phyloP scores from a whole-genome alignment of 192 early-diverging fungal species.

The Allomyces macrogynus region DNA sequence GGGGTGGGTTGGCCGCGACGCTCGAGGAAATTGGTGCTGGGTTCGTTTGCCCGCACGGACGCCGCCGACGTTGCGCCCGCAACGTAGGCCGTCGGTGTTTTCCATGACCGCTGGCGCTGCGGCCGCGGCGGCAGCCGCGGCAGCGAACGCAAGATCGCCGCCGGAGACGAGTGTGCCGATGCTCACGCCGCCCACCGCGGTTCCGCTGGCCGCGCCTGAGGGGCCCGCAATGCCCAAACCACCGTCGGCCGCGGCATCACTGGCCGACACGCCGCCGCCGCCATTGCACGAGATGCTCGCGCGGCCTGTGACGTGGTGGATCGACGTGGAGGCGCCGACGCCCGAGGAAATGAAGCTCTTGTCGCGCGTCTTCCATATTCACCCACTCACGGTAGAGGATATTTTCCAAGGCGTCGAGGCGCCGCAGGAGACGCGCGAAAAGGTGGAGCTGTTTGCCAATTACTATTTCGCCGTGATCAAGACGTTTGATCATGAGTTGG shows the following conservation, averaged over 20 bases:
- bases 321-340: background rate
- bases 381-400: slow-evolving; percentile 78
- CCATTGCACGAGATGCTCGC: background rate
- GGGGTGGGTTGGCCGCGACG: no score
- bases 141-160: background rate
- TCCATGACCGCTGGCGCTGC: no score
- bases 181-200: slow-evolving; percentile 9
- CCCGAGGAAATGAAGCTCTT: background rate
- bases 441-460: slow-evolving; percentile 66
- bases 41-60: slow-evolving; percentile 7
- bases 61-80: no score
- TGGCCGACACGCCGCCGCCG: background rate
- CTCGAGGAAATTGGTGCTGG: slow-evolving; percentile 28
- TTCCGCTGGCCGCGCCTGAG: no score
- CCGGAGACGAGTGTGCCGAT: slow-evolving; percentile 15
- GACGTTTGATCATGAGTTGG: slow-evolving; percentile 18
- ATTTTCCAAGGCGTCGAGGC: slow-evolving; percentile 22
- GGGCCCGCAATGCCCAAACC: background rate
- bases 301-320: background rate
- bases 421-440: slow-evolving; percentile 61
- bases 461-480: slow-evolving; percentile 78
- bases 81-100: no score
- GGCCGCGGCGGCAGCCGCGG: background rate
- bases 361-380: slow-evolving; percentile 50
- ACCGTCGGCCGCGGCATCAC: background rate